Base-by-base conservation (phyloP, 805 yeast genomes). In the Ogataea allantospora region DNA sequence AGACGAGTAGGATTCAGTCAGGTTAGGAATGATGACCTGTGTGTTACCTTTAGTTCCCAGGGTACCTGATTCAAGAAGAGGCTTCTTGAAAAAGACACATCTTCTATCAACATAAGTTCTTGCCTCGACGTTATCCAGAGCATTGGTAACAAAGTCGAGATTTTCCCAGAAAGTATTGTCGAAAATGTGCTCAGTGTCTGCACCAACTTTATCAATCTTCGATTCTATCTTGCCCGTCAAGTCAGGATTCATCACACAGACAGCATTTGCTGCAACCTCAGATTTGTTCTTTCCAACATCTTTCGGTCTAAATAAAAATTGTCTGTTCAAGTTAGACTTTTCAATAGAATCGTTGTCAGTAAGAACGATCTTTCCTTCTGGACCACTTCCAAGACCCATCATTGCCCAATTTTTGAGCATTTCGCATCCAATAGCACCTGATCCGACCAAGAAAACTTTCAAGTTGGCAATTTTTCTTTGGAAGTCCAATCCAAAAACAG, bases 381-480 rank as follows among this genome's bases (percentile, higher is more conserved):
- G 87, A 27, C 98, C 98, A 16, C 95, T 74, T 23, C 95, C 98
- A 36, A 93, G 68, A 30, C 99, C 99, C 77, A 89, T 74, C 75
- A 93, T 75, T 5, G 99, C 96, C 98, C 98, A 93, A 58, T 88
- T 89, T 66, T 93, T 93, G 55, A 93, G 72, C 89, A 93, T 91
- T 67, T 93, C 99, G 69, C 99, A 93, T 26, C 99, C 99, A 69
- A 93, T 93, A 13, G 99, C 99, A 60, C 99, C 99, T 2, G 97
- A 74, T 30, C 99, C 99, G 27, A 93, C 99, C 49, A 93, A 70
- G 63, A 93, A 91, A 3, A 89, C 88, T 55, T 78, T 83, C 46
- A 84, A 67, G 62, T 89, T 87, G 25, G 86, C 77, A 41, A 93
- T 66, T 29, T 67, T 68, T 54, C 83, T 78, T 58, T 88, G 91